Conservation (phyloP, 495 filamentous ascomycete species). For the Cercophora scortea region DNA sequence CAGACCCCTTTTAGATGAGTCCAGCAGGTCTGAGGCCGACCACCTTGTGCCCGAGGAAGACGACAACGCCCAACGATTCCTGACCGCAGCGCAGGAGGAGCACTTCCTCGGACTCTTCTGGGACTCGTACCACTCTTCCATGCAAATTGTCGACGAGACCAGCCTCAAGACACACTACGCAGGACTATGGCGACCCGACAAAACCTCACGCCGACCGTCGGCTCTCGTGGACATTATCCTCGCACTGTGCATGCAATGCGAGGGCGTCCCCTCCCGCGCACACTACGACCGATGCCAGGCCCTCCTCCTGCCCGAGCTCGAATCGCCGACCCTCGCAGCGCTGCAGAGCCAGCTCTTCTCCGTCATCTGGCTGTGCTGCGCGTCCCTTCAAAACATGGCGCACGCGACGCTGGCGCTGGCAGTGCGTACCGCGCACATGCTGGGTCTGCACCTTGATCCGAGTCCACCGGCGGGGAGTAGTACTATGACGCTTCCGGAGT, state of each 20-base stretch:
- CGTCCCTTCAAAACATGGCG: constrained; percentile 45
- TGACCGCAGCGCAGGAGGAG: constrained; percentile 37
- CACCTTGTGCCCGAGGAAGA: background rate
- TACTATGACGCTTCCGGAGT: constrained; percentile 24
- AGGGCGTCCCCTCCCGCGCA: constrained; percentile 22
- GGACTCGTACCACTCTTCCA: constrained; percentile 36
- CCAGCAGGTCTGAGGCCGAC: background rate
- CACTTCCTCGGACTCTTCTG: constrained; percentile 42
- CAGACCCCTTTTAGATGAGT: background rate
- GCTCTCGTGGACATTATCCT: constrained; percentile 49
- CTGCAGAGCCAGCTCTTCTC: constrained; percentile 50
- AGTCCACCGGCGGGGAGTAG: constrained; percentile 8
- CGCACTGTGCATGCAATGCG: constrained; percentile 45
- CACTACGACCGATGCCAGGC: constrained; percentile 38
- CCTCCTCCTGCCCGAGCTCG: constrained; percentile 36
- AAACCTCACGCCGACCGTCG: constrained; percentile 33
- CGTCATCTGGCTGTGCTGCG: constrained; percentile 51
- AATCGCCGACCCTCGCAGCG: constrained; percentile 42
- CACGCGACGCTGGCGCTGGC: constrained; percentile 32
- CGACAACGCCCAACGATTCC: background rate
- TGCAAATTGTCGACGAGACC: constrained; percentile 37
- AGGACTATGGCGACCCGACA: constrained; percentile 34
- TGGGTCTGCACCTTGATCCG: constrained; percentile 46
- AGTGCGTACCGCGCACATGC: constrained; percentile 40
- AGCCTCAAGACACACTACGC: constrained; percentile 42